A percentile compares a stretch with the other conserved stretches of the same genome.
These are phyloP conservation scores for Endocalyx cinctus DNA, from an alignment of 2,329 filamentous ascomycete species.

Conservation along the genomic window DNA sequence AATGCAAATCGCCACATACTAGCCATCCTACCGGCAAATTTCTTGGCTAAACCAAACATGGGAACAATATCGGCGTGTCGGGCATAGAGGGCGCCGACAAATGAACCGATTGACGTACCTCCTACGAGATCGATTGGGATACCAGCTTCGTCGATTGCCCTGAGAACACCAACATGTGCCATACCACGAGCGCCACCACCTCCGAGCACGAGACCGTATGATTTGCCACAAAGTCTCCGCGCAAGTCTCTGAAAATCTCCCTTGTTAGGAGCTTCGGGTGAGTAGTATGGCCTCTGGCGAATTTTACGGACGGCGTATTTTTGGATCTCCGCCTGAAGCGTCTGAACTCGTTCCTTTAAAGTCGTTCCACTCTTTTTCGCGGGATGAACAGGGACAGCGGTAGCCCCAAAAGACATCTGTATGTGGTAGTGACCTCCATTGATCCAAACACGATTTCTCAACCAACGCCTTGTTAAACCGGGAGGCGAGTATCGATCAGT, in stretches of 20 bases:
- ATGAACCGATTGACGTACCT: constrained; percentile 92
- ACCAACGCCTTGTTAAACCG: constrained; percentile 82
- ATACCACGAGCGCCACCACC: constrained; percentile 91
- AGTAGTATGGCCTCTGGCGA: constrained; percentile 84
- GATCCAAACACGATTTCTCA: constrained; percentile 93
- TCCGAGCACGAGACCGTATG: constrained; percentile 87
- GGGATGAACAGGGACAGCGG: constrained; percentile 70
- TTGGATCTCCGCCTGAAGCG: constrained; percentile 92
- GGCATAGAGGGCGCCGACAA: constrained; percentile 92
- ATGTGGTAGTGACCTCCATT: constrained; percentile 97
- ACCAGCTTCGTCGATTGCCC: constrained; percentile 90
- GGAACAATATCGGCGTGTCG: constrained; percentile 95
- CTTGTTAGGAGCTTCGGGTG: constrained; percentile 87
- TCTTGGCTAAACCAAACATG: constrained; percentile 95
- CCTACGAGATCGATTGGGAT: constrained; percentile 95
- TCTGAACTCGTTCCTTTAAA: constrained; percentile 88
- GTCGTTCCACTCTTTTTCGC: constrained; percentile 77
- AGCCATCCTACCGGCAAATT: constrained; percentile 97
- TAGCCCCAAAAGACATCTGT: constrained; percentile 83
- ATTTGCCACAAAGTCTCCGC: constrained; percentile 85
- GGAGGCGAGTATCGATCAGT: constrained; percentile 80
- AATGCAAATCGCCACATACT: constrained; percentile 98
- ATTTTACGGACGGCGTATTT: constrained; percentile 95
- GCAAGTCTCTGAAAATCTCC: constrained; percentile 94
- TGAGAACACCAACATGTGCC: constrained; percentile 88